Evolutionary conservation across 2,329 filamentous ascomycete genomes (phyloP).

Genomic region (Fusarium phyllophilum): DNA sequence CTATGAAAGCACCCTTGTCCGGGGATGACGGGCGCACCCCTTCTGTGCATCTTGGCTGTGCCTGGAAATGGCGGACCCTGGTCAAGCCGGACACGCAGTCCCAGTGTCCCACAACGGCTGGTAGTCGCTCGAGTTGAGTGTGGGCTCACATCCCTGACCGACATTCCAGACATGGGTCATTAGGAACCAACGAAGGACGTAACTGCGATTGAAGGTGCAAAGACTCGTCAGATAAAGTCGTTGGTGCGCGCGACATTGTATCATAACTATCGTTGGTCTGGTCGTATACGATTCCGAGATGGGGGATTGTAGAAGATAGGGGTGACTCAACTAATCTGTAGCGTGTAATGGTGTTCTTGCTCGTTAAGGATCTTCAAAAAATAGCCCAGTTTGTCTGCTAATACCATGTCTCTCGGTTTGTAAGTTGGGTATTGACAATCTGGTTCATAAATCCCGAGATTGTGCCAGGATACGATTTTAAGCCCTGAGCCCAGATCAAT

Average conservation of each 20-base stretch:
- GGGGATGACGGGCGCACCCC: constrained; percentile 42
- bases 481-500: constrained; percentile 20
- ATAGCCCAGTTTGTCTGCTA: constrained; percentile 10
- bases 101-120: constrained; percentile 37
- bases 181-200: constrained; percentile 45
- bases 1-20: constrained; percentile 31
- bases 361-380: background rate
- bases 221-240: constrained; percentile 43
- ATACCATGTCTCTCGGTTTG: constrained; percentile 6
- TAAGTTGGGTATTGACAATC: constrained; percentile 15
- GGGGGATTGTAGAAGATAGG: constrained; percentile 30
- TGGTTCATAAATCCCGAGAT: constrained; percentile 18
- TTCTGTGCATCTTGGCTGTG: constrained; percentile 39
- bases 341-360: constrained; percentile 14
- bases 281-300: constrained; percentile 27
- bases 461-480: constrained; percentile 29
- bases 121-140: constrained; percentile 26
- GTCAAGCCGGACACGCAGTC: constrained; percentile 26
- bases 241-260: constrained; percentile 39
- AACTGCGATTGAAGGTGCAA: constrained; percentile 45
- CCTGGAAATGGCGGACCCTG: constrained; percentile 40
- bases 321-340: constrained; percentile 17
- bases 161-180: constrained; percentile 43
- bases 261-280: constrained; percentile 39
- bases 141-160: constrained; percentile 47